Conservation (phyloP, 768 basidiomycete genomes). For the Agrocybe praecox region DNA sequence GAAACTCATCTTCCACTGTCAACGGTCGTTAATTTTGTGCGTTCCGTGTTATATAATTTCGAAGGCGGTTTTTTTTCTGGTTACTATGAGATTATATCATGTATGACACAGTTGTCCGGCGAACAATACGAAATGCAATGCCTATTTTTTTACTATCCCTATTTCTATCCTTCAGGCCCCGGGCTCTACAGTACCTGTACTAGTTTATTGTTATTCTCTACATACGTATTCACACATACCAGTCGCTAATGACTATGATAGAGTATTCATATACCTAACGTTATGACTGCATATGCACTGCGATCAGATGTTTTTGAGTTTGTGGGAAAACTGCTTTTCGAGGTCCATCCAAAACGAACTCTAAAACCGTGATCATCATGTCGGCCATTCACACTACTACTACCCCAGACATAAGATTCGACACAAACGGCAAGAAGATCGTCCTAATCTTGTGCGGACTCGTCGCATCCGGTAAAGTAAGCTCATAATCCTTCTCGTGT, state of each 20-base stretch:
- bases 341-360: slow-evolving; percentile 1
- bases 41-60: background rate
- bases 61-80: background rate
- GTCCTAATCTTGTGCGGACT: slow-evolving; percentile 76
- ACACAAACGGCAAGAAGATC: slow-evolving; percentile 41
- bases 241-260: background rate
- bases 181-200: background rate
- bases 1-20: slow-evolving; percentile 73
- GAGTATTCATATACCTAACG: background rate
- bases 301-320: slow-evolving; percentile 15
- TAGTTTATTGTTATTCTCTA: background rate
- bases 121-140: background rate
- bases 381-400: slow-evolving; percentile 14
- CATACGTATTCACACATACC: background rate
- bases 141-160: background rate
- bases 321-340: slow-evolving; percentile 8
- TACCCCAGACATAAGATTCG: slow-evolving; percentile 21
- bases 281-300: slow-evolving; percentile 2
- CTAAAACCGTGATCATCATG: slow-evolving; percentile 17
- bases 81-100: background rate
- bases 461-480: slow-evolving; percentile 75
- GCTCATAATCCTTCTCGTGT: slow-evolving; percentile 10
- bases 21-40: slow-evolving; percentile 53
- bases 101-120: background rate
- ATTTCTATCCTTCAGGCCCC: background rate